Percentiles rank a stretch among this genome's conserved stretches.
These are phyloP conservation scores for Metschnikowia arizonensis DNA, from an alignment of 805 yeast genomes.

Conservation along the genomic window DNA sequence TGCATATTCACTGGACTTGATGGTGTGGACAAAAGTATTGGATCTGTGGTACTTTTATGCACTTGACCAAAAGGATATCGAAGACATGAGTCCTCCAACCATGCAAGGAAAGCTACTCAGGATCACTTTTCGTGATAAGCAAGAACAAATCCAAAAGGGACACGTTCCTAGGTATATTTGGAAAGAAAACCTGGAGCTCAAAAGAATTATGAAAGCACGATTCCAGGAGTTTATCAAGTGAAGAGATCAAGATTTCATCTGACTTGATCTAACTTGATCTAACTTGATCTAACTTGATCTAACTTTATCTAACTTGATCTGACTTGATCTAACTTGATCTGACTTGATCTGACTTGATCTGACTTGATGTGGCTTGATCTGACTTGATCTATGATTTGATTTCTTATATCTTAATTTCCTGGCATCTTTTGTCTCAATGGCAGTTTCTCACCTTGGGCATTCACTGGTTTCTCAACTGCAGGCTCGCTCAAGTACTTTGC, in stretches of 20 bases:
- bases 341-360: too few relatives aligned
- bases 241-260: background rate
- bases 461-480: slow-evolving; percentile 15
- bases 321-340: too few relatives aligned
- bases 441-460: background rate
- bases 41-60: slow-evolving; percentile 42
- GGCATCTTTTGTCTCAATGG: background rate
- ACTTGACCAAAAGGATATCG: slow-evolving; percentile 7
- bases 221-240: slow-evolving; percentile 10
- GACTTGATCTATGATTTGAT: too few relatives aligned
- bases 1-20: slow-evolving; percentile 38
- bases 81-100: background rate
- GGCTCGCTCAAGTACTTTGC: slow-evolving; percentile 18
- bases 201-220: slow-evolving; percentile 11
- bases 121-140: slow-evolving; percentile 2
- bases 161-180: slow-evolving; percentile 10
- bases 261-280: too few relatives aligned
- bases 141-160: slow-evolving; percentile 10
- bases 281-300: too few relatives aligned
- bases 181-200: slow-evolving; percentile 11
- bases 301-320: too few relatives aligned
- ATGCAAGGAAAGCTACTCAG: slow-evolving; percentile 1
- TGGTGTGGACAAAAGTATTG: slow-evolving; percentile 45
- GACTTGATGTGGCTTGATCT: too few relatives aligned
- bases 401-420: too few relatives aligned